Evolutionary conservation across 1,139 yeast genomes (phyloP).

Genomic region (Diutina scorzettiae): DNA sequence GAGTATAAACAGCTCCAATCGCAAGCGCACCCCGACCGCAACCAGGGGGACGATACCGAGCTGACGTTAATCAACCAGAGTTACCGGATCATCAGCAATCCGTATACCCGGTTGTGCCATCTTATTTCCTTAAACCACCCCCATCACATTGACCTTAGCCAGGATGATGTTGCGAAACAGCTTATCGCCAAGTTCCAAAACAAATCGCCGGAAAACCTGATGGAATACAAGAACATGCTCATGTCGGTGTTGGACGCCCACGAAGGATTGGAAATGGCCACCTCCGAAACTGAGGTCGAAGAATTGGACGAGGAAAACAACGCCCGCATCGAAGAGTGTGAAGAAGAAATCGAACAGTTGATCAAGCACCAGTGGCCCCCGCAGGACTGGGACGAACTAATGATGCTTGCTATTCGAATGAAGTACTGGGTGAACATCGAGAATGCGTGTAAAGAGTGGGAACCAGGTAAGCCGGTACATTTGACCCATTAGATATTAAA

Average conservation of each 20-base stretch:
- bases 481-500: conserved; percentile 47
- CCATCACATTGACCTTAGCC: conserved; percentile 26
- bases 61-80: conserved; percentile 54
- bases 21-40: conserved; percentile 63
- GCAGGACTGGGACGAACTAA: conserved; percentile 41
- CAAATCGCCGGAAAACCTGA: conserved; percentile 18
- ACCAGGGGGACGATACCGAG: background rate
- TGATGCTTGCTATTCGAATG: conserved; percentile 55
- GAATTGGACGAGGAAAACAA: conserved; percentile 44
- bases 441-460: conserved; percentile 68
- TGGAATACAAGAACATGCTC: conserved; percentile 44
- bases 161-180: conserved; percentile 27
- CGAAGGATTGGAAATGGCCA: conserved; percentile 59
- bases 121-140: conserved; percentile 26
- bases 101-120: conserved; percentile 47
- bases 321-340: conserved; percentile 33
- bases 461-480: conserved; percentile 53
- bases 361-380: conserved; percentile 20
- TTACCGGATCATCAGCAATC: conserved; percentile 55
- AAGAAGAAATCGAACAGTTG: conserved; percentile 18
- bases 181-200: conserved; percentile 24
- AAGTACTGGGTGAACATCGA: conserved; percentile 81
- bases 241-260: conserved; percentile 75
- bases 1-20: conserved; percentile 71
- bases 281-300: conserved; percentile 43